Conservation (phyloP, 2,329 filamentous ascomycete genomes). For the Hypoxylon sp. region DNA sequence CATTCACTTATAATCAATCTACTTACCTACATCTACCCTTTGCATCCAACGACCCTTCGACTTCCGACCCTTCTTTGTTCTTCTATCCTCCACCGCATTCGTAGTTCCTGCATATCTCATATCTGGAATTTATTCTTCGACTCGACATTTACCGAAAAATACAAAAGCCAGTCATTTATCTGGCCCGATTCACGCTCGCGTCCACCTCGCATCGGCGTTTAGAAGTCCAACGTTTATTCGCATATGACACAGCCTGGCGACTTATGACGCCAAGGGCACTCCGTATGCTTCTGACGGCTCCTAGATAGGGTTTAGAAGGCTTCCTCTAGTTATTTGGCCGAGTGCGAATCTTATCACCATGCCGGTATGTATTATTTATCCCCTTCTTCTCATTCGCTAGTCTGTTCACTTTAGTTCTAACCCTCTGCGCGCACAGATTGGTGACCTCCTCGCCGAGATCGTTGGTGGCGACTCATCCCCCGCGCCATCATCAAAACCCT, state of each 20-base stretch:
- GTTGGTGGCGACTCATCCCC: conserved; percentile 60
- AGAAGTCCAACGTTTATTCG: conserved; percentile 17
- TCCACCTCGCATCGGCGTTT: conserved; percentile 34
- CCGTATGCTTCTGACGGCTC: conserved; percentile 40
- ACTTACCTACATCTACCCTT: not conserved
- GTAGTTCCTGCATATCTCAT: conserved; percentile 8
- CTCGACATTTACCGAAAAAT: conserved; percentile 2
- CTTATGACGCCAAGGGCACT: conserved; percentile 44
- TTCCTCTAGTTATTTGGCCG: conserved; percentile 24
- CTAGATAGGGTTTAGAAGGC: conserved; percentile 25
- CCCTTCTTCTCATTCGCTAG: not conserved
- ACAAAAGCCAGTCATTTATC: too few relatives aligned
- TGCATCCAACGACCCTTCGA: conserved; percentile 7
- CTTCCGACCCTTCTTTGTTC: conserved; percentile 33
- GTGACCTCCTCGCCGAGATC: conserved; percentile 69
- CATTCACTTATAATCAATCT: conserved; percentile 29
- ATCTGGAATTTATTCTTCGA: conserved; percentile 2
- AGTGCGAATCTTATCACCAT: conserved; percentile 42
- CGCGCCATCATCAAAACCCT: conserved; percentile 42
- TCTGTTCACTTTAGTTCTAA: conserved; percentile 31
- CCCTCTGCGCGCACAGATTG: conserved; percentile 53
- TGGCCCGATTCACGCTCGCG: conserved; percentile 31
- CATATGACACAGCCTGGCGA: conserved; percentile 39
- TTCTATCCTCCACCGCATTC: conserved; percentile 20
- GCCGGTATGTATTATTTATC: conserved; percentile 47